Evolutionary conservation across 2,329 filamentous ascomycete species (phyloP).

Genomic region (Coniochaeta sp.): DNA sequence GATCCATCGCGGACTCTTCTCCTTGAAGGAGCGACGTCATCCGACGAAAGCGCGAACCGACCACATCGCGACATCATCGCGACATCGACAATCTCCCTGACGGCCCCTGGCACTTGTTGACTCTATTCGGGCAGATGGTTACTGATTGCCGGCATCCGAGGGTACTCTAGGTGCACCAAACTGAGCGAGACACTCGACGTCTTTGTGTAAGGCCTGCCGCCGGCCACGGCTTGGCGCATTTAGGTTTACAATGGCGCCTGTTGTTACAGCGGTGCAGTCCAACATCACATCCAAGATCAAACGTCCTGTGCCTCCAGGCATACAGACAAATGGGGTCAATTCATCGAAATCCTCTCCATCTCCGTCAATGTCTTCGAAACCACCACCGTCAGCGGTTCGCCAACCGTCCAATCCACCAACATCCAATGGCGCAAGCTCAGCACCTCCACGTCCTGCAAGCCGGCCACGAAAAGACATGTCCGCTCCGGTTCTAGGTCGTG

Average conservation of each 20-base stretch:
- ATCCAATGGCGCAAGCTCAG: constrained; percentile 36
- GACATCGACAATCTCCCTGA: not conserved
- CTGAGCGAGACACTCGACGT: not conserved
- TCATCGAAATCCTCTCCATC: constrained; percentile 53
- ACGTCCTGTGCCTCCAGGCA: constrained; percentile 56
- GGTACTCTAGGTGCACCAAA: not conserved
- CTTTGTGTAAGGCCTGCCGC: not conserved
- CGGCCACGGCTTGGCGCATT: not conserved
- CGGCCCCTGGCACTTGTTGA: not conserved
- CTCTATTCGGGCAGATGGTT: not conserved
- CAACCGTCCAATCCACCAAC: constrained; percentile 37
- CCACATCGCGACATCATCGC: not conserved
- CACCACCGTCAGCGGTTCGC: constrained; percentile 40
- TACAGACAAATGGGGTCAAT: constrained; percentile 57
- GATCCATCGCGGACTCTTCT: not conserved
- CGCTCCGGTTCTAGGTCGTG: constrained; percentile 34
- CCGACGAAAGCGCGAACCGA: not conserved
- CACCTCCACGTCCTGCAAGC: constrained; percentile 42
- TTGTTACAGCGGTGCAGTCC: constrained; percentile 39
- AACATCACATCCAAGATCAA: constrained; percentile 53
- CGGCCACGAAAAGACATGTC: constrained; percentile 51
- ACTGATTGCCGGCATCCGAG: not conserved
- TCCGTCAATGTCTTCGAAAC: constrained; percentile 47
- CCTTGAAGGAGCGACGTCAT: not conserved
- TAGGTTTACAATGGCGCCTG: constrained; percentile 40